phyloP scores from a whole-genome alignment of 2,329 filamentous ascomycete genomes.

The Hypocrella siamensis region DNA sequence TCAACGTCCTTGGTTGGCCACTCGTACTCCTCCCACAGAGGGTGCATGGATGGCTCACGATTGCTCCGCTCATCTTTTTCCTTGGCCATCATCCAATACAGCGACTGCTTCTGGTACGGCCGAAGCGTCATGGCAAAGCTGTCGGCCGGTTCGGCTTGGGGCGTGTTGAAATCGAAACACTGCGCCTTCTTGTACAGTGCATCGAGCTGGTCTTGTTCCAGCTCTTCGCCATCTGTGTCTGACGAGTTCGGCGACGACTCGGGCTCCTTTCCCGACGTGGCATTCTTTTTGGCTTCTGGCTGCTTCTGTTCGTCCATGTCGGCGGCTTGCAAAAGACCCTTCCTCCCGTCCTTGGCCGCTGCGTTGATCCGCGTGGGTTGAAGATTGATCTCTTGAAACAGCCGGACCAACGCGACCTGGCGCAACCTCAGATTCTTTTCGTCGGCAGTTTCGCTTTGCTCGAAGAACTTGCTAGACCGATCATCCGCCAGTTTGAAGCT shows the following conservation, averaged over 20 bases:
- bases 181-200: constrained; percentile 90
- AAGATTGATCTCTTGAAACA: constrained; percentile 81
- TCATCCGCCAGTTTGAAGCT: constrained; percentile 50
- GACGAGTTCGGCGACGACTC: constrained; percentile 41
- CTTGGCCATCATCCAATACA: constrained; percentile 94
- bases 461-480: constrained; percentile 57
- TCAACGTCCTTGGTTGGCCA: constrained; percentile 85
- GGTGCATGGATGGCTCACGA: constrained; percentile 77
- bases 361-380: constrained; percentile 61
- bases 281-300: constrained; percentile 29
- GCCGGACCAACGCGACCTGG: constrained; percentile 73
- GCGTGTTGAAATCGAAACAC: constrained; percentile 88
- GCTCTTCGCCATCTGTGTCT: constrained; percentile 67
- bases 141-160: constrained; percentile 66
- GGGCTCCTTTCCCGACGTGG: constrained; percentile 13
- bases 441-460: constrained; percentile 71
- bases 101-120: constrained; percentile 87
- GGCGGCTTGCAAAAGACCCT: constrained; percentile 72
- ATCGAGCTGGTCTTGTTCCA: constrained; percentile 92
- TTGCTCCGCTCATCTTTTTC: constrained; percentile 64
- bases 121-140: constrained; percentile 73
- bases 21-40: constrained; percentile 86
- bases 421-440: constrained; percentile 71
- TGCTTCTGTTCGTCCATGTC: constrained; percentile 71
- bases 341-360: constrained; percentile 64